Evolutionary conservation across 176 grass and related monocot genomes (phyloP).

Genomic region (Carex parvula): DNA sequence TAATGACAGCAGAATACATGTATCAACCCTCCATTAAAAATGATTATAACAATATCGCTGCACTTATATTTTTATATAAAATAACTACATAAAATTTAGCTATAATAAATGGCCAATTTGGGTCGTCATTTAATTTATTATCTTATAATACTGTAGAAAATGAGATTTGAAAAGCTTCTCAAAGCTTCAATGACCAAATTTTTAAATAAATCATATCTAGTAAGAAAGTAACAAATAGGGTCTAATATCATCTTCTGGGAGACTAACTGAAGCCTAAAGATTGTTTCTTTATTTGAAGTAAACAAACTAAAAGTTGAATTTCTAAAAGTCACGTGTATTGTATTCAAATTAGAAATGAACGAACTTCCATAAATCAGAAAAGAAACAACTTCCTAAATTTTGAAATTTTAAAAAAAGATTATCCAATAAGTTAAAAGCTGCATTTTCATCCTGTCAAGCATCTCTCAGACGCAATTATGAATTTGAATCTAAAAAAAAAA

Average conservation of each 20-base stretch:
- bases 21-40: neutral
- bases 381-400: neutral
- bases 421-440: neutral
- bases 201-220: neutral
- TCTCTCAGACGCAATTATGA: neutral
- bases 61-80: neutral
- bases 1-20: too few species aligned
- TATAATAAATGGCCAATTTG: neutral
- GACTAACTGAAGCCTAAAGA: neutral
- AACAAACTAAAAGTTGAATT: neutral
- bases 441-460: neutral
- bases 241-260: neutral
- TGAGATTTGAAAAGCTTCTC: neutral
- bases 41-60: neutral
- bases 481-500: constrained; percentile 19
- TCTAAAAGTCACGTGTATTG: neutral
- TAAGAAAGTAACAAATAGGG: neutral
- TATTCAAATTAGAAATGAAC: neutral
- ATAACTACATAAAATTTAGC: neutral
- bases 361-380: neutral
- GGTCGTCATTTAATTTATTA: neutral
- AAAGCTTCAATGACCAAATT: neutral
- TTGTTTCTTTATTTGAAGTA: neutral
- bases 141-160: neutral
- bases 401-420: neutral